phyloP scores from a whole-genome alignment of 768 basidiomycete species.

The Filobasidium floriforme region DNA sequence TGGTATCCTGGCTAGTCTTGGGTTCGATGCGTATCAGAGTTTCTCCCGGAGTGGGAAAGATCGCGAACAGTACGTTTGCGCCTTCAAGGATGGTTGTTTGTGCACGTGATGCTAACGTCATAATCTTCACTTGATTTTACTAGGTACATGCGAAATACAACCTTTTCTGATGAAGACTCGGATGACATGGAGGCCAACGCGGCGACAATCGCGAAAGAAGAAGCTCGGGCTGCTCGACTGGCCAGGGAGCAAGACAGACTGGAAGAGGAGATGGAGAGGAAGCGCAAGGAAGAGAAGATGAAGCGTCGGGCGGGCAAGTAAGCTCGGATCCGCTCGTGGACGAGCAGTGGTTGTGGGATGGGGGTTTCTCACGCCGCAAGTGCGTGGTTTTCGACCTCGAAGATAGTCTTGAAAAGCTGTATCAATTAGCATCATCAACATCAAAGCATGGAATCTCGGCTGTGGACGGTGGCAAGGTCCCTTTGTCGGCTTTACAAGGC shows the following conservation, averaged over 20 bases:
- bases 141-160: conserved; percentile 12
- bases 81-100: not conserved
- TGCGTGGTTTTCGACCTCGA: no score
- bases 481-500: no score
- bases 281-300: conserved; percentile 12
- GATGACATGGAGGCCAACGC: conserved; percentile 24
- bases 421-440: no score
- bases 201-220: conserved; percentile 19
- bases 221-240: conserved; percentile 17
- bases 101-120: not conserved
- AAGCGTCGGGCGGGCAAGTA: conserved; percentile 7
- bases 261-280: conserved; percentile 13
- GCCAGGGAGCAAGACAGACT: conserved; percentile 21
- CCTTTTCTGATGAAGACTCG: conserved; percentile 11
- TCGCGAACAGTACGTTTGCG: conserved; percentile 18
- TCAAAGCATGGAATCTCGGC: no score
- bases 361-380: no score
- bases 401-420: no score
- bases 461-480: no score
- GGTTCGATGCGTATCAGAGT: conserved; percentile 19
- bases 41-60: conserved; percentile 16
- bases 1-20: conserved; percentile 19
- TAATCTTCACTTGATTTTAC: not conserved
- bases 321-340: not conserved
- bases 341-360: no score